Percentiles rank a stretch among this genome's conserved stretches.
Evolutionary conservation across 768 basidiomycete genomes (phyloP).

Genomic region (Melanogaster broomeanus): DNA sequence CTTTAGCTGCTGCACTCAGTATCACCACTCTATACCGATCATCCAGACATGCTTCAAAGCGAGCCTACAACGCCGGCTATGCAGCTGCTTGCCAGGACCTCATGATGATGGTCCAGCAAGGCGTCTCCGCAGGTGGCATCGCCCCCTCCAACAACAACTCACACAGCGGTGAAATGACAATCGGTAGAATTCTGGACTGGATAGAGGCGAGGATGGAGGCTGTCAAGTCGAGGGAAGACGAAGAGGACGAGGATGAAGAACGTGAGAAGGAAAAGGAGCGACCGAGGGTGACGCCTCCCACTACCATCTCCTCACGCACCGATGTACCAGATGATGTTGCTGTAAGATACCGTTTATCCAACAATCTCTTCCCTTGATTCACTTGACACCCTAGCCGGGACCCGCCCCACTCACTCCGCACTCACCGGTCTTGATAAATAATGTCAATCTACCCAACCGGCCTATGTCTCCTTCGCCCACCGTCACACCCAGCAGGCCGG

Average conservation of each 20-base stretch:
- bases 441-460: constrained; percentile 12
- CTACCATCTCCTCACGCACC: constrained; percentile 7
- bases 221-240: constrained; percentile 71
- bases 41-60: constrained; percentile 73
- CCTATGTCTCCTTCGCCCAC: constrained; percentile 32
- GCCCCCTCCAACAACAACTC: constrained; percentile 42
- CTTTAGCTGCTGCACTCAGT: constrained; percentile 75
- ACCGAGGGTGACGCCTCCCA: constrained; percentile 27
- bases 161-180: constrained; percentile 63
- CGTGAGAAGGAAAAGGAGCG: constrained; percentile 55
- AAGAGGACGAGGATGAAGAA: constrained; percentile 83
- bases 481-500: constrained; percentile 17
- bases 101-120: constrained; percentile 80
- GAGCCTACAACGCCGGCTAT: constrained; percentile 81
- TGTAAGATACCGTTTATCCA: constrained; percentile 31
- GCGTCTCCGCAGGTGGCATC: constrained; percentile 64
- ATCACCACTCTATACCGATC: constrained; percentile 85
- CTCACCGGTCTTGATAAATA: constrained; percentile 26
- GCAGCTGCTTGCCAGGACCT: constrained; percentile 79
- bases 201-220: constrained; percentile 81
- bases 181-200: constrained; percentile 84
- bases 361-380: constrained; percentile 1
- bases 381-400: constrained; percentile 13
- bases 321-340: constrained; percentile 18
- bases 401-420: constrained; percentile 34